These are phyloP conservation scores for Saccharomyces hybrid DNA, from an alignment of 1,139 yeast species.

Conservation along the genomic window DNA sequence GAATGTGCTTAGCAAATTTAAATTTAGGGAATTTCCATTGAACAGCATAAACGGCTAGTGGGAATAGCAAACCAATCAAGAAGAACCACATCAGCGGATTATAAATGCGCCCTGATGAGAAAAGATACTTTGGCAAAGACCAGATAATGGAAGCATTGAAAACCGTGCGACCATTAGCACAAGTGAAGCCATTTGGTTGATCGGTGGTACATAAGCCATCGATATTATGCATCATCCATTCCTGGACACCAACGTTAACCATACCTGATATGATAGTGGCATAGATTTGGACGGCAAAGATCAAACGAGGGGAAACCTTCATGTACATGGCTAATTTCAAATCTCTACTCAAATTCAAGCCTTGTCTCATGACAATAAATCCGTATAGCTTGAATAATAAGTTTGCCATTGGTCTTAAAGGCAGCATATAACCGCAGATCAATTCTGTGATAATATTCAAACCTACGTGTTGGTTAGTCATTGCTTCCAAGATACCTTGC, in stretches of 20 bases:
- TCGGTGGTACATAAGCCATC: constrained; percentile 38
- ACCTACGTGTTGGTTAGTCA: constrained; percentile 39
- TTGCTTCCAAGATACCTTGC: constrained; percentile 36
- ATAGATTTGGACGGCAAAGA: constrained; percentile 41
- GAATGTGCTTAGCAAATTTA: constrained; percentile 30
- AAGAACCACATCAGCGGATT: constrained; percentile 36
- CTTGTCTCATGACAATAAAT: constrained; percentile 48
- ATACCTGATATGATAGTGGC: constrained; percentile 38
- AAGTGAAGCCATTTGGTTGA: constrained; percentile 36
- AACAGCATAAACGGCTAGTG: constrained; percentile 30
- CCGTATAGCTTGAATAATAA: constrained; percentile 35
- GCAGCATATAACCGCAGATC: constrained; percentile 34
- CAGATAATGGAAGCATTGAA: constrained; percentile 45
- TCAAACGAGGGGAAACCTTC: constrained; percentile 43
- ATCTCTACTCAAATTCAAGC: constrained; percentile 47
- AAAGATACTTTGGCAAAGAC: constrained; percentile 42
- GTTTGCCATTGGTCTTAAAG: constrained; percentile 35
- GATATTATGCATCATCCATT: constrained; percentile 31
- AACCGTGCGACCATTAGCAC: constrained; percentile 37
- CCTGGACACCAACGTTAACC: constrained; percentile 36
- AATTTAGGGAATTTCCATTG: constrained; percentile 34
- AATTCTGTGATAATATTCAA: constrained; percentile 35
- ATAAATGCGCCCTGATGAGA: constrained; percentile 39
- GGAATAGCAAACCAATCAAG: constrained; percentile 34
- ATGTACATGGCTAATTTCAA: constrained; percentile 50